phyloP scores from a whole-genome alignment of 768 basidiomycete species.

The Omphalotus guepiniiformis region DNA sequence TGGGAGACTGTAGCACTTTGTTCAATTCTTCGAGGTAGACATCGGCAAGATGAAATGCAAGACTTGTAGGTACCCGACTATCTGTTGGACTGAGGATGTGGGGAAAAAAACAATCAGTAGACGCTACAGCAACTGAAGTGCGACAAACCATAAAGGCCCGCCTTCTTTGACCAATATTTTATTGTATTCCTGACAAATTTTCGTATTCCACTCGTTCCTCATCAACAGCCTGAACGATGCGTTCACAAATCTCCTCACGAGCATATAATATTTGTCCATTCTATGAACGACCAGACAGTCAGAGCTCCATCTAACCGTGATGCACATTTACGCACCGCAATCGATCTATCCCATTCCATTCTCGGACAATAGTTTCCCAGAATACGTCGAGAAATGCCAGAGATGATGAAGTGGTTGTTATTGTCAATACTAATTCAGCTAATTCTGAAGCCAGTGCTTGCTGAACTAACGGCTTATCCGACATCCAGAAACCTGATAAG shows the following conservation, averaged over 20 bases:
- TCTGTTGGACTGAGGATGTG: conserved; percentile 54
- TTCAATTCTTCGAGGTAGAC: conserved; percentile 89
- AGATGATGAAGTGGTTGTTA: conserved; percentile 52
- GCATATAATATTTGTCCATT: conserved; percentile 97
- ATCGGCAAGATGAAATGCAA: conserved; percentile 85
- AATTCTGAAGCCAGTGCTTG: conserved; percentile 86
- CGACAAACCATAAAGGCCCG: conserved; percentile 80
- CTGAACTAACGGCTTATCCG: conserved; percentile 95
- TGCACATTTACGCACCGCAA: conserved; percentile 55
- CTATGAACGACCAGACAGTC: conserved; percentile 34
- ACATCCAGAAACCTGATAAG: conserved; percentile 94
- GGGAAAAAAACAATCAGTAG: background rate
- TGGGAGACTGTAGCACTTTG: conserved; percentile 42
- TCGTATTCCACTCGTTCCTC: conserved; percentile 61
- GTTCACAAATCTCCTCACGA: conserved; percentile 84
- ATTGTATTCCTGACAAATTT: conserved; percentile 56
- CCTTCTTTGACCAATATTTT: conserved; percentile 57
- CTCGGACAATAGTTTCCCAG: conserved; percentile 85
- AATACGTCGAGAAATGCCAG: conserved; percentile 83
- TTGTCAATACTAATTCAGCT: conserved; percentile 73
- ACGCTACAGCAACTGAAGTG: background rate
- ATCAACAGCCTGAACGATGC: conserved; percentile 80
- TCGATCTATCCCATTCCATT: conserved; percentile 92
- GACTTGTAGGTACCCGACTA: conserved; percentile 66
- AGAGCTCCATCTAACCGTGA: conserved; percentile 4